Evolutionary conservation across 2,329 filamentous ascomycete genomes (phyloP).

Genomic region (Nemania sp.): DNA sequence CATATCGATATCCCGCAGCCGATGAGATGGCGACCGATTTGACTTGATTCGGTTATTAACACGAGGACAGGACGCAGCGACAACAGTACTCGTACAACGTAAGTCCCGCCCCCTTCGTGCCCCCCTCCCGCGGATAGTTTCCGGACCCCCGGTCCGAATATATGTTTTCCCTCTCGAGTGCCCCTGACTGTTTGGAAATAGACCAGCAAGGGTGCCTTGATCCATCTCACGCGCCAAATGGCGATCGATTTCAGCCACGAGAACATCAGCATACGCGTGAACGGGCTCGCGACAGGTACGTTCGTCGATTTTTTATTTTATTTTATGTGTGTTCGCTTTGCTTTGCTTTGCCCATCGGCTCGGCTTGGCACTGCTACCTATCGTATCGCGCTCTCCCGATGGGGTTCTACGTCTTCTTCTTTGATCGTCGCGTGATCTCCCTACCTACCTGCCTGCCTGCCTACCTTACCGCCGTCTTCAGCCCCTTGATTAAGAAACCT

Average conservation of each 20-base stretch:
- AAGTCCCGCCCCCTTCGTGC: not conserved
- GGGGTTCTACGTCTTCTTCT: no score
- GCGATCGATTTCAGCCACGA: slow-evolving; percentile 37
- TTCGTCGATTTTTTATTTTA: no score
- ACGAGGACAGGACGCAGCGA: slow-evolving; percentile 29
- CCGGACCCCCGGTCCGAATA: no score
- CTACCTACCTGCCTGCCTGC: not conserved
- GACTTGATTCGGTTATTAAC: not conserved
- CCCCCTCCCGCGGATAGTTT: no score
- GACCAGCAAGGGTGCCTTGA: slow-evolving; percentile 35
- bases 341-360: no score
- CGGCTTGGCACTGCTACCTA: no score
- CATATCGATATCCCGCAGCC: not conserved
- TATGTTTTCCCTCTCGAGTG: not conserved
- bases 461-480: no score
- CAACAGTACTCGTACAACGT: slow-evolving; percentile 38
- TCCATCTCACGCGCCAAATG: slow-evolving; percentile 38
- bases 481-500: no score
- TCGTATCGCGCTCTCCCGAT: no score
- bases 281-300: slow-evolving; percentile 35
- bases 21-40: no score
- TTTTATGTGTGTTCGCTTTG: no score
- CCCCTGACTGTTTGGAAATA: slow-evolving; percentile 5
- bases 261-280: slow-evolving; percentile 38
- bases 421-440: no score